Percentiles rank a stretch among this genome's conserved stretches.
Conservation (phyloP, 2,329 filamentous ascomycete species). For the Penicillium sp. region DNA sequence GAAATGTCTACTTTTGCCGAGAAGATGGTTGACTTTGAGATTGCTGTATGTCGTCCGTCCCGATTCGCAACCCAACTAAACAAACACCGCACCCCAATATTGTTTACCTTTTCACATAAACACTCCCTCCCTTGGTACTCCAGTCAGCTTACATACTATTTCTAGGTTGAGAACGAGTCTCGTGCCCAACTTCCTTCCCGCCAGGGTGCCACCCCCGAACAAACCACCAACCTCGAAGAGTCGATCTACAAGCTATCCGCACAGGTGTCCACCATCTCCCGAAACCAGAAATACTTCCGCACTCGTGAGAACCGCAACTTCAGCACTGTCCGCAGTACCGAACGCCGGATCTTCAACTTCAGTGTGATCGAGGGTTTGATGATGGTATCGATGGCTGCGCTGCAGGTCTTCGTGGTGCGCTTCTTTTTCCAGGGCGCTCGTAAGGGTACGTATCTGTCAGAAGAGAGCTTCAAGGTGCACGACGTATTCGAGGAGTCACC, state of each 20-base stretch:
- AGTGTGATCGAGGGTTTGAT: slow-evolving; percentile 89
- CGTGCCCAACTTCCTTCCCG: slow-evolving; percentile 83
- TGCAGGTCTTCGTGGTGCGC: slow-evolving; percentile 95
- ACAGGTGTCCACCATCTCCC: slow-evolving; percentile 88
- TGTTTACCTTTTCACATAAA: not conserved
- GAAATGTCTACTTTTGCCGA: slow-evolving; percentile 98
- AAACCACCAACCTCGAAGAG: slow-evolving; percentile 87
- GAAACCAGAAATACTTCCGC: slow-evolving; percentile 99
- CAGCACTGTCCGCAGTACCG: slow-evolving; percentile 94
- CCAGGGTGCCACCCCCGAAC: slow-evolving; percentile 84
- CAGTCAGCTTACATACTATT: not conserved
- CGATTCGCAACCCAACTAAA: not conserved
- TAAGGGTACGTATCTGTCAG: slow-evolving; percentile 56
- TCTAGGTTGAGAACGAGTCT: slow-evolving; percentile 85
- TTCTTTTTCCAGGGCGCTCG: slow-evolving; percentile 97
- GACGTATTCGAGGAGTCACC: not conserved
- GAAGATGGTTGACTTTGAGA: slow-evolving; percentile 98
- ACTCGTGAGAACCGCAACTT: slow-evolving; percentile 99
- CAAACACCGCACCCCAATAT: not conserved
- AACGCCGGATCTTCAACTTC: slow-evolving; percentile 95
- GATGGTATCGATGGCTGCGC: slow-evolving; percentile 90
- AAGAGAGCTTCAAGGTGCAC: not conserved
- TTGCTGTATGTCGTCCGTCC: slow-evolving; percentile 67
- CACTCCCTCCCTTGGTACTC: no score
- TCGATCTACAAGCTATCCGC: slow-evolving; percentile 93